Evolutionary conservation across 1,139 yeast species (phyloP), one percentile per base, ranked within the genome.

Genomic region (Yamadazyma friedrichii): DNA sequence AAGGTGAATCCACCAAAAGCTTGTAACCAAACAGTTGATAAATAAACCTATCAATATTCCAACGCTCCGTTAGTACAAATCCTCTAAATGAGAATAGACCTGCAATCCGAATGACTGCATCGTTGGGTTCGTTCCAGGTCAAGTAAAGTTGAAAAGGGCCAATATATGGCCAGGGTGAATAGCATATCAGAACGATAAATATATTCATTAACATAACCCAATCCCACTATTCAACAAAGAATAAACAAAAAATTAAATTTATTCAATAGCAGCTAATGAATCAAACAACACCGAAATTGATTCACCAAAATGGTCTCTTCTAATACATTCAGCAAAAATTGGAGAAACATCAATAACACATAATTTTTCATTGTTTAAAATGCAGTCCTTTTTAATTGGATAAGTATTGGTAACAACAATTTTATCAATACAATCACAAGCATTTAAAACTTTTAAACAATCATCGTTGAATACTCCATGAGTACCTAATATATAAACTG

Each of bases 301-400:
- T 68, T 91, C 98, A 59, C 98, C 98, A 56, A 91, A 91, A 63
- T 94, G 98, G 62, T 93, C 96, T 70, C 99, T 85, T 70, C 99
- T 82, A 49, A 94, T 93, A 66, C 98, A 93, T 69, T 94, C 99
- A 28, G 98, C 98, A 59, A 94, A 86, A 42, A 93, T 91, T 20
- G 95, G 85, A 41, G 96, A 86, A 38, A 94, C 94, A 59, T 94
- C 98, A 56, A 94, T 93, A 38, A 88, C 86, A 10, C 82, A 82
- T 55, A 94, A 75, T 60, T 89, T 88, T 44, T 76, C 66, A 47
- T 80, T 75, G 39, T 68, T 71, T 40, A 72, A 74, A 41, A 79
- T 71, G 52, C 78, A 74, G 42, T 78, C 84, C 41, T 74, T 73
- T 29, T 82, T 78, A 44, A 91, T 86, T 43, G 98, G 98, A 56